Evolutionary conservation across 176 grass and related monocot species (phyloP), one percentile per base, ranked within the genome.

Genomic region (Dendrocalamus sinicus): DNA sequence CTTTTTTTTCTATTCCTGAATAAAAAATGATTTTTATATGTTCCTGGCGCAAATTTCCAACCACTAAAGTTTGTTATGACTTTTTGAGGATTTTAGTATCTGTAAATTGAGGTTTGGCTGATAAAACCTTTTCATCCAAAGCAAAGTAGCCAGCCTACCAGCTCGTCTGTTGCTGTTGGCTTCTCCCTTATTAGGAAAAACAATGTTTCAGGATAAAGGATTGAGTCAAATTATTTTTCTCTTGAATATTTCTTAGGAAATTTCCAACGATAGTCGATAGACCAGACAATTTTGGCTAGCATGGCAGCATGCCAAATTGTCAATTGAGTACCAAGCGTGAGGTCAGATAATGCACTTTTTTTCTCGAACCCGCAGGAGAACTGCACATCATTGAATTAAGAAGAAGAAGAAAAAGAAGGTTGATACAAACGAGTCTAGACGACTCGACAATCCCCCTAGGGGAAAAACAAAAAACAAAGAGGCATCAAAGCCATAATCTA

Each of bases 71-170:
- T 83, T 69, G 60, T 53, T 61, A 23, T 59, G 80, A 59, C 50
- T 51, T 70, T 80, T 37, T 44, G 9, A 26, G 2, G 69, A 70
- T 17, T 73, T 24, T 11, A 58, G 2, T 47, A 6, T 37, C 15
- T 23, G 32, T 79, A 69, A 63, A 65, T 66, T 30, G 35, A 24
- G 79, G 62, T 17, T 78, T 64, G 62, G 64, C 77, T 37, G 89
- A 84, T 81, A 64, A 84, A 26, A 61, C 24, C 47, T 75, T 91
- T 77, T 88, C 82, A 71, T 84, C 26, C 72, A 57, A 79, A 84
- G 81, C 64, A 57, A 58, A 78, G 77, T 23, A 41, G 77, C 55
- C 65, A 40, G 77, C 77, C 81, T 70, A 79, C 67, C 64, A 46
- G 45, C 8, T 52, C 59, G 62, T 51, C 32, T 51, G 32, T 1